phyloP scores from a whole-genome alignment of 2,329 filamentous ascomycete genomes.

The Colletotrichum sp. region DNA sequence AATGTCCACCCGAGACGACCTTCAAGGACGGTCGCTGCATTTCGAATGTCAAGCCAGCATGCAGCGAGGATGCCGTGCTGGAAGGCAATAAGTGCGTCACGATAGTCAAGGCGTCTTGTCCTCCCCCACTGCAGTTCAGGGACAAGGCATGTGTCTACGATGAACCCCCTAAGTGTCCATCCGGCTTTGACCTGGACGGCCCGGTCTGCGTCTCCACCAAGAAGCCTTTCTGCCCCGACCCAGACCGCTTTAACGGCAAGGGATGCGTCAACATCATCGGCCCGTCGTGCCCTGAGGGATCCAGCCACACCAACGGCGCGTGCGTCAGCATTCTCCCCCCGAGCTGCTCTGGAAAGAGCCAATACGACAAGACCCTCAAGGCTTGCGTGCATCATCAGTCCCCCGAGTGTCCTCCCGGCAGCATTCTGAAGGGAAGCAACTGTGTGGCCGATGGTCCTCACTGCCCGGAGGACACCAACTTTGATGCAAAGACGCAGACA shows the following conservation, averaged over 20 bases:
- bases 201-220: background rate
- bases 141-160: background rate
- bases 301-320: background rate
- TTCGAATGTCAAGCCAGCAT: background rate
- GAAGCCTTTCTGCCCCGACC: background rate
- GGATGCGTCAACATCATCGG: background rate
- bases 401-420: background rate
- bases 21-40: background rate
- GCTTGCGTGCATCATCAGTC: background rate
- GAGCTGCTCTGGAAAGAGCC: background rate
- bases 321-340: background rate
- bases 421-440: background rate
- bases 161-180: background rate
- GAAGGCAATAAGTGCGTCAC: background rate
- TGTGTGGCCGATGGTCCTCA: background rate
- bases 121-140: background rate
- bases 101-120: accelerated
- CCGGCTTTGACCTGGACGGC: background rate
- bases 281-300: background rate
- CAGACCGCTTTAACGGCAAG: background rate
- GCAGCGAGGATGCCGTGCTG: background rate
- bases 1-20: accelerated
- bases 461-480: background rate
- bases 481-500: background rate
- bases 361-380: background rate